A percentile compares a stretch with the other conserved stretches of the same genome.
Conservation (phyloP, 1,284 basidiomycete genomes). For the Ganoderma meredithae region DNA sequence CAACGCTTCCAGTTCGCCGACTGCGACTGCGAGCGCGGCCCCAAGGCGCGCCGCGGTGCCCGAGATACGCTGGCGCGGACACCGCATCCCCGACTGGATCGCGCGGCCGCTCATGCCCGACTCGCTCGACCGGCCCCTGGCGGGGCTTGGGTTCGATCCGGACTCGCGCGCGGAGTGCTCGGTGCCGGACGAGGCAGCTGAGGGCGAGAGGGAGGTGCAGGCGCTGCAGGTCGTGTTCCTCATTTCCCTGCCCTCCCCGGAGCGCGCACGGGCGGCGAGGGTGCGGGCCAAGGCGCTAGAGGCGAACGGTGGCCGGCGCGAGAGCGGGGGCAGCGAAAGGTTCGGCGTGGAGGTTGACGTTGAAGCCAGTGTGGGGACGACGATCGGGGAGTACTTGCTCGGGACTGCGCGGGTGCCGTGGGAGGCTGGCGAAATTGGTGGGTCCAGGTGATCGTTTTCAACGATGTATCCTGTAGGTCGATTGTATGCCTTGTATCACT, state of each 20-base stretch:
- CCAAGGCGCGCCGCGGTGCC: constrained; percentile 3
- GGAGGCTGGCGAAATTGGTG: constrained; percentile 21
- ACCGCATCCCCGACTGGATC: constrained; percentile 22
- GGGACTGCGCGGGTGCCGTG: constrained; percentile 37
- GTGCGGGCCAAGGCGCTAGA: constrained; percentile 14
- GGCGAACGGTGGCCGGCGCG: not conserved
- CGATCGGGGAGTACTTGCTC: constrained; percentile 33
- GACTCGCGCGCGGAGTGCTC: not conserved
- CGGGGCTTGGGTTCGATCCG: not conserved
- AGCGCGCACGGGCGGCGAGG: constrained; percentile 13
- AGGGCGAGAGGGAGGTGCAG: constrained; percentile 12
- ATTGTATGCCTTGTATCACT: not conserved
- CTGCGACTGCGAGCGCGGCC: constrained; percentile 3
- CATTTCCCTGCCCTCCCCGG: constrained; percentile 40
- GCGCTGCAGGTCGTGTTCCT: constrained; percentile 38
- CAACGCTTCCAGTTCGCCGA: constrained; percentile 4
- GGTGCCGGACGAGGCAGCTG: not conserved
- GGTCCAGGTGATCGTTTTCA: not conserved
- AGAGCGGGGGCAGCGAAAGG: constrained; percentile 4
- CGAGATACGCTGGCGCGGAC: constrained; percentile 28
- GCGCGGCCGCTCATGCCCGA: constrained; percentile 22
- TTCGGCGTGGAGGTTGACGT: constrained; percentile 18
- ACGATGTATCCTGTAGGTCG: not conserved
- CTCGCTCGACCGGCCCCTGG: not conserved
- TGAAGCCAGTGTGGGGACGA: constrained; percentile 17